Evolutionary conservation across 75 land plant species (phyloP).

Genomic region (Pinus albicaulis): DNA sequence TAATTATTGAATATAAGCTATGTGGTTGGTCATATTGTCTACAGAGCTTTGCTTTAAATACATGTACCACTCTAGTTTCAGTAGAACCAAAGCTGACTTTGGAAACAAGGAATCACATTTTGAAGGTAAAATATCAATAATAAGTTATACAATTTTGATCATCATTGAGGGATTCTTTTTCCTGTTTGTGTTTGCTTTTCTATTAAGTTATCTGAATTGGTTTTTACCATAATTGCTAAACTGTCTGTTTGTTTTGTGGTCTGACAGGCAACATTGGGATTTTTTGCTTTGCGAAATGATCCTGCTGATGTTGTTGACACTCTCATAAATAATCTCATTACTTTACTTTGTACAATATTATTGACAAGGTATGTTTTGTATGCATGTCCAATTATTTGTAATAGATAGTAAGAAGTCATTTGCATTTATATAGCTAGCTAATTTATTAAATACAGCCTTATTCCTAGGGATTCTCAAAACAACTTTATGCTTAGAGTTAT

Average conservation of each 20-base stretch:
- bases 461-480: neutral
- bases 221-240: neutral
- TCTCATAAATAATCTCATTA: constrained; percentile 73
- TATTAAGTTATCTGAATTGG: neutral
- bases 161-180: neutral
- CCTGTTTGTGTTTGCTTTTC: neutral
- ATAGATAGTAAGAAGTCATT: neutral
- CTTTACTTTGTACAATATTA: constrained; percentile 78
- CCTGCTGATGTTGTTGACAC: constrained; percentile 62
- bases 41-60: constrained; percentile 87
- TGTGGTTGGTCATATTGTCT: constrained; percentile 10
- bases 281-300: constrained; percentile 87
- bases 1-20: neutral
- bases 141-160: neutral
- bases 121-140: constrained; percentile 53
- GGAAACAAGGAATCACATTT: constrained; percentile 74
- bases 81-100: constrained; percentile 85
- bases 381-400: neutral
- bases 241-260: neutral
- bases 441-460: neutral
- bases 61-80: constrained; percentile 95
- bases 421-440: neutral
- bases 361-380: constrained; percentile 63
- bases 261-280: constrained; percentile 91
- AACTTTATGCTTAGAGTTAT: neutral